Evolutionary conservation across 495 filamentous ascomycete species (phyloP).

Genomic region (Penicillium samsonianum): DNA sequence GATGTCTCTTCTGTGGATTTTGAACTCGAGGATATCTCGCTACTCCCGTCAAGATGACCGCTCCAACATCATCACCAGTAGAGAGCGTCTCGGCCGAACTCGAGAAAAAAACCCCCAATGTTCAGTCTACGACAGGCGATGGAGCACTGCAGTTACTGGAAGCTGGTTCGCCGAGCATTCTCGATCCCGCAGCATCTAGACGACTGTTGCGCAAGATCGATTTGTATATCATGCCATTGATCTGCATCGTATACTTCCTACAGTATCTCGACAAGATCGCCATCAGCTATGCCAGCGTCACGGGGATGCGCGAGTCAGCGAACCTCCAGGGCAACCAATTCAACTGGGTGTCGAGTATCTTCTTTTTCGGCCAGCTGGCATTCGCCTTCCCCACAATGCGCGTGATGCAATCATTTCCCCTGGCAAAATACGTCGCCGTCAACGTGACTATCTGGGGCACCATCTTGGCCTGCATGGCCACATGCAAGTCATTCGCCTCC

Average conservation of each 20-base stretch:
- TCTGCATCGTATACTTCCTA: constrained; percentile 33
- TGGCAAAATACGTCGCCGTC: constrained; percentile 51
- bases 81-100: not conserved
- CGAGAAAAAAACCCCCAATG: not conserved
- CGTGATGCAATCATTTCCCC: constrained; percentile 46
- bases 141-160: constrained; percentile 6
- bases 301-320: constrained; percentile 3
- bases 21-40: not conserved
- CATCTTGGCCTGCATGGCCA: constrained; percentile 54
- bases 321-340: constrained; percentile 43
- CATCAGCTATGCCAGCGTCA: constrained; percentile 28
- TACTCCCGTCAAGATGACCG: not conserved
- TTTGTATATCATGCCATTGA: constrained; percentile 46
- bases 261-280: constrained; percentile 55
- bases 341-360: constrained; percentile 45
- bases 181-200: constrained; percentile 2
- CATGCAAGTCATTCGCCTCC: constrained; percentile 43
- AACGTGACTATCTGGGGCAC: constrained; percentile 58
- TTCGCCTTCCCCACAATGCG: constrained; percentile 8
- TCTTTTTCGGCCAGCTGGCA: constrained; percentile 37
- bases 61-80: not conserved
- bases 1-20: not conserved
- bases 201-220: constrained; percentile 45
- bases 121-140: not conserved
- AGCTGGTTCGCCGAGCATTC: not conserved